Percentiles rank a stretch among this genome's conserved stretches.
Conservation (phyloP, 2,329 filamentous ascomycete species). For the Colletotrichum lini region DNA sequence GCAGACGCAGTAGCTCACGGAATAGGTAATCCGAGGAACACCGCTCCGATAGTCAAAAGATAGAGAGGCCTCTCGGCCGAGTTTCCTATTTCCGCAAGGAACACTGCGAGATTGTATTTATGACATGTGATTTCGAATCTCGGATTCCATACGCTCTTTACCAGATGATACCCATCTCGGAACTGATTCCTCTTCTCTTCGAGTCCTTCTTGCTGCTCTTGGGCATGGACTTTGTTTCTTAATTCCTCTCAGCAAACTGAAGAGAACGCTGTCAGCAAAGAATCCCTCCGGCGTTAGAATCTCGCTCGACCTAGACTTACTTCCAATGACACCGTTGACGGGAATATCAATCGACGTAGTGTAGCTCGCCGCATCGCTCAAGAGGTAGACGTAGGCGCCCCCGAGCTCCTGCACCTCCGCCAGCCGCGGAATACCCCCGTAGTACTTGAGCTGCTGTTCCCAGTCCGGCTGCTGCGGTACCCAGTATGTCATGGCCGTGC, state of each 20-base stretch:
- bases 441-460: conserved; percentile 70
- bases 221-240: not conserved
- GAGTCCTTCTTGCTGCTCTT: not conserved
- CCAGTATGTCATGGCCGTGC: conserved; percentile 64
- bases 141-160: no score
- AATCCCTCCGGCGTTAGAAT: no score
- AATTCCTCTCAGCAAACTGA: not conserved
- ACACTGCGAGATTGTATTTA: not conserved
- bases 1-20: not conserved
- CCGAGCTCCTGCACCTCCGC: conserved; percentile 61
- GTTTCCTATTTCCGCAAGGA: not conserved
- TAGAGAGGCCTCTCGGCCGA: not conserved
- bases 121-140: no score
- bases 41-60: not conserved
- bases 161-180: no score
- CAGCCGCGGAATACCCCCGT: conserved; percentile 69
- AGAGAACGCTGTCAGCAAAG: not conserved
- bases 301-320: conserved; percentile 24
- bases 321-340: conserved; percentile 58
- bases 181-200: no score
- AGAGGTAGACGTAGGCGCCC: conserved; percentile 69
- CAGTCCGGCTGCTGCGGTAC: conserved; percentile 67
- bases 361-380: conserved; percentile 67
- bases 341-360: conserved; percentile 67
- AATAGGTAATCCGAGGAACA: not conserved